phyloP scores from a whole-genome alignment of 305 asterid genomes.

The Rubia occidens region DNA sequence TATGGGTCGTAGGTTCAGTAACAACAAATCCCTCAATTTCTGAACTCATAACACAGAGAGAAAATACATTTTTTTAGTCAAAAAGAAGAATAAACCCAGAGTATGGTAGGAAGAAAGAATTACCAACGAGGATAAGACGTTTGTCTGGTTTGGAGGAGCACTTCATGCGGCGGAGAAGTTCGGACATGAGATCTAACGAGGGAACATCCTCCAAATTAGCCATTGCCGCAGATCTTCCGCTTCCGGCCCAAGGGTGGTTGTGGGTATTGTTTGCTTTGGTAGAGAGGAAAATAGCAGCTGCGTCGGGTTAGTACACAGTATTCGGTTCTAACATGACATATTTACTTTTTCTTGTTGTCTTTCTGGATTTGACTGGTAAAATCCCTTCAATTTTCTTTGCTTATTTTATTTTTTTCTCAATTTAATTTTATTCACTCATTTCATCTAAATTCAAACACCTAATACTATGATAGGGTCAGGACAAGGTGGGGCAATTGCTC shows the following conservation, averaged over 20 bases:
- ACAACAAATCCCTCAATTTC: background rate
- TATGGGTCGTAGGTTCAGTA: background rate
- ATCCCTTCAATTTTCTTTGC: too few relatives aligned
- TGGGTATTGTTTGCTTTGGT: background rate
- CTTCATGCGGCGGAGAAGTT: constrained; percentile 65
- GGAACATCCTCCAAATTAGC: constrained; percentile 43
- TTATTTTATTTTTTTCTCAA: too few relatives aligned
- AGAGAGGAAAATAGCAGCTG: background rate
- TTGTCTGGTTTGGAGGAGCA: constrained; percentile 58
- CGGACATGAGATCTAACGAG: constrained; percentile 59
- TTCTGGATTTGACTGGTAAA: too few relatives aligned
- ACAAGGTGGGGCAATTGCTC: too few relatives aligned
- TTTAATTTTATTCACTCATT: too few relatives aligned
- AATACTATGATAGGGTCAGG: too few relatives aligned
- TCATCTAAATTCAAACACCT: too few relatives aligned
- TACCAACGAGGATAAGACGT: constrained; percentile 63
- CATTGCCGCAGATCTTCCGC: constrained; percentile 6
- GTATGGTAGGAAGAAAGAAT: too few relatives aligned
- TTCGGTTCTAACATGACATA: too few relatives aligned
- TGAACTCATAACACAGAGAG: background rate
- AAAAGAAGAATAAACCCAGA: background rate
- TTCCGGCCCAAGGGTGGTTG: background rate
- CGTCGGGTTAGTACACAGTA: background rate
- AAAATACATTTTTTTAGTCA: background rate
- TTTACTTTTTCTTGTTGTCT: too few relatives aligned